Evolutionary conservation across 768 basidiomycete genomes (phyloP).

Genomic region (Naganishia kalamii): DNA sequence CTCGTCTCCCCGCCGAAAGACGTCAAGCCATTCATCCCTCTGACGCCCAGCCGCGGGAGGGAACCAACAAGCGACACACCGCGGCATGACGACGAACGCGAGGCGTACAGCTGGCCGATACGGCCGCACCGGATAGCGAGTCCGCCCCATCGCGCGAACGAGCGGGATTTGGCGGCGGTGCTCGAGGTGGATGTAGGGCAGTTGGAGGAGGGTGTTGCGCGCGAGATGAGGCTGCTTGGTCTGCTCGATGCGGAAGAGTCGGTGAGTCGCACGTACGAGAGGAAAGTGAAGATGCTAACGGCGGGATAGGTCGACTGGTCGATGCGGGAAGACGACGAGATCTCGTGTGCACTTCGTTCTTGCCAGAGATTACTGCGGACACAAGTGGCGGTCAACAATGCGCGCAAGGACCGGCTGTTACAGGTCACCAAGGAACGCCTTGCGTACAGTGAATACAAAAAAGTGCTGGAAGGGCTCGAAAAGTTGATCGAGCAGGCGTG

Average conservation of each 20-base stretch:
- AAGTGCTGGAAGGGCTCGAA: constrained; percentile 76
- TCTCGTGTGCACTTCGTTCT: constrained; percentile 79
- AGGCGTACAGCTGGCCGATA: constrained; percentile 19
- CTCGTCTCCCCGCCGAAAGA: neutral
- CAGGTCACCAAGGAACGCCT: constrained; percentile 76
- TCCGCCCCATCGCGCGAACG: constrained; percentile 4
- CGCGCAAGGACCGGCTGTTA: constrained; percentile 65
- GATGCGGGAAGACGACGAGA: constrained; percentile 71
- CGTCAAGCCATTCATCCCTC: neutral
- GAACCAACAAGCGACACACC: neutral
- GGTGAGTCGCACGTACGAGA: constrained; percentile 47
- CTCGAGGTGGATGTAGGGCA: constrained; percentile 58
- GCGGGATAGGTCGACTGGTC: constrained; percentile 44
- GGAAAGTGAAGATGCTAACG: neutral
- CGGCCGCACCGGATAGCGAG: constrained; percentile 18
- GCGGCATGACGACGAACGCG: neutral
- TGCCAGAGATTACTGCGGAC: constrained; percentile 73
- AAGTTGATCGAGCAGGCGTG: constrained; percentile 70
- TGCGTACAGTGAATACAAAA: constrained; percentile 85
- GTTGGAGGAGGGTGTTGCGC: constrained; percentile 48
- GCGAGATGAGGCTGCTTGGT: constrained; percentile 48
- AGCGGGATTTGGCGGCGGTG: constrained; percentile 43
- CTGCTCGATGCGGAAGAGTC: constrained; percentile 52
- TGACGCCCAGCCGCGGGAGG: neutral
- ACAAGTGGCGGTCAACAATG: constrained; percentile 75